These are phyloP conservation scores for Chlorencoelia australis DNA, from an alignment of 2,329 filamentous ascomycete species.

Conservation along the genomic window DNA sequence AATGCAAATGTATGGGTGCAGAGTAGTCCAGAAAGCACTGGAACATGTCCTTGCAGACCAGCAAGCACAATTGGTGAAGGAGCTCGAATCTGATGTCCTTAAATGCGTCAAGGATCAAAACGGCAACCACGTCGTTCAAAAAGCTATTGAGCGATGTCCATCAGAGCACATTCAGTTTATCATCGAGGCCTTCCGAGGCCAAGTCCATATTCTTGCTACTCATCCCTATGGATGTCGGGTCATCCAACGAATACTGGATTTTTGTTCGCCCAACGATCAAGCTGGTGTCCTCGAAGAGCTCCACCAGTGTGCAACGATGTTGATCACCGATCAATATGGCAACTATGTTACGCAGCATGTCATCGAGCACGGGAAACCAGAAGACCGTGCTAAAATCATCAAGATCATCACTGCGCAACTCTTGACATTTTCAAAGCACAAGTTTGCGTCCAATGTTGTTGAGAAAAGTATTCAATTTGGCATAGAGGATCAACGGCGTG, in stretches of 20 bases:
- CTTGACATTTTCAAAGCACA: slow-evolving; percentile 77
- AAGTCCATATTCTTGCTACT: slow-evolving; percentile 62
- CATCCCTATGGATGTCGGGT: slow-evolving; percentile 88
- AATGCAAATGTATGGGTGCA: slow-evolving; percentile 82
- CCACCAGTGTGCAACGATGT: slow-evolving; percentile 55
- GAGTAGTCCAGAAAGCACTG: slow-evolving; percentile 92
- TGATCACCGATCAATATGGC: slow-evolving; percentile 82
- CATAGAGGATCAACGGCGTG: slow-evolving; percentile 54
- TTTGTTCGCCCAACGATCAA: slow-evolving; percentile 64
- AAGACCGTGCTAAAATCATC: slow-evolving; percentile 66
- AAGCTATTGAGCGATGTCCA: slow-evolving; percentile 75
- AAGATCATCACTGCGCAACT: slow-evolving; percentile 62
- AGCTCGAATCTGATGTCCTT: slow-evolving; percentile 68
- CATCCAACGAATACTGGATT: slow-evolving; percentile 82
- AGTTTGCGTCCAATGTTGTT: slow-evolving; percentile 94
- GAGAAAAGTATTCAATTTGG: slow-evolving; percentile 80
- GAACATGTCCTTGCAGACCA: slow-evolving; percentile 89
- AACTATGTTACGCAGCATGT: slow-evolving; percentile 97
- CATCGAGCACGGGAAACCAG: slow-evolving; percentile 64
- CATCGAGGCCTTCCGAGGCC: slow-evolving; percentile 66
- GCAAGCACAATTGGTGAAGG: slow-evolving; percentile 72
- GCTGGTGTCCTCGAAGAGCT: slow-evolving; percentile 68
- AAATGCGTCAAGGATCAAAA: slow-evolving; percentile 78
- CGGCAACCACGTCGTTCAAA: slow-evolving; percentile 94
- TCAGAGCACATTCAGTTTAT: slow-evolving; percentile 75